Evolutionary conservation across 2,329 filamentous ascomycete genomes (phyloP).

Genomic region (Aspergillus udagawae): DNA sequence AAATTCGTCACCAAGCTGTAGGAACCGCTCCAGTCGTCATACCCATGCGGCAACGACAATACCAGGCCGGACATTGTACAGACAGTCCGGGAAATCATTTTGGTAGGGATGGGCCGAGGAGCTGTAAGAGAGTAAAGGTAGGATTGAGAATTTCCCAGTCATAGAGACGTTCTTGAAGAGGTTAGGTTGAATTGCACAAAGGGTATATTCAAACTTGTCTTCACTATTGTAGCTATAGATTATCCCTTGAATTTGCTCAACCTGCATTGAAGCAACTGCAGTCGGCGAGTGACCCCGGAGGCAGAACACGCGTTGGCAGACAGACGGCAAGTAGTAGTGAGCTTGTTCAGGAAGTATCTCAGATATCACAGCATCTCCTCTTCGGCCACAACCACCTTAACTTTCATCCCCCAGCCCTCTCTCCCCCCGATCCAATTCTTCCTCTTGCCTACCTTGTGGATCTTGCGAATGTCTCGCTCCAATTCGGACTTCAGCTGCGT

Average conservation of each 20-base stretch:
- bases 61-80: too few relatives aligned
- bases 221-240: background rate
- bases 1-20: too few relatives aligned
- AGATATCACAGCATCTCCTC: background rate
- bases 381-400: constrained; percentile 5
- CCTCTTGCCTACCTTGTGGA: constrained; percentile 35
- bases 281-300: too few relatives aligned
- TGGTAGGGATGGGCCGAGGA: too few relatives aligned
- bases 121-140: too few relatives aligned
- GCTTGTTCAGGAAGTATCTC: background rate
- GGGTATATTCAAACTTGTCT: background rate
- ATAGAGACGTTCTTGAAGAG: too few relatives aligned
- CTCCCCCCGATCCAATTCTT: constrained; percentile 34
- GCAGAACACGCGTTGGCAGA: background rate
- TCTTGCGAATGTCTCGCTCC: constrained; percentile 20
- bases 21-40: too few relatives aligned
- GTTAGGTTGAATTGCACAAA: too few relatives aligned
- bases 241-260: background rate
- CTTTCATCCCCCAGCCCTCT: constrained; percentile 26
- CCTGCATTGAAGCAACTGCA: too few relatives aligned
- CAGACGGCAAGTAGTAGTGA: background rate
- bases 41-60: too few relatives aligned
- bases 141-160: too few relatives aligned
- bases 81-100: too few relatives aligned
- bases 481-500: constrained; percentile 22